Base-by-base conservation (phyloP, 2,329 filamentous ascomycete species). In the Apiospora koreana region DNA sequence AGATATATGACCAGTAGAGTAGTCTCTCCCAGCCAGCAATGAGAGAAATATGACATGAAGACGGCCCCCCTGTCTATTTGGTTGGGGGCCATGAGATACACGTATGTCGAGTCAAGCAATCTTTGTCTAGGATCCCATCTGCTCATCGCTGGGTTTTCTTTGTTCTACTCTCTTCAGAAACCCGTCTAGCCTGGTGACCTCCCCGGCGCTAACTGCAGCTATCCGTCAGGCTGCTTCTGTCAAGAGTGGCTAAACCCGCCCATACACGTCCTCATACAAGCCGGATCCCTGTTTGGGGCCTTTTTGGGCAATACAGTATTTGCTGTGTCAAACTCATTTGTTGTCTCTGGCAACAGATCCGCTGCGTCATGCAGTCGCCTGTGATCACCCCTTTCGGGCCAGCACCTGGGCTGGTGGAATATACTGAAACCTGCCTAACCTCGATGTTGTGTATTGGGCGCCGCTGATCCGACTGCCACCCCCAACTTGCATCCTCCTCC, bases 71-170 rank as follows among this genome's bases (percentile, higher is more conserved):
- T 71, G 72, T 71, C 70, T 73, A 71, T 73, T 71, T 72, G 70
- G 72, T 72, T 74, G 72, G 73, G 71, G 76, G 72, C 72, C 75
- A 78, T 75, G 75, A 38, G 77, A 75, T 82, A 84, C 84, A 86
- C 84, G 83, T 86, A 84, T 86, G 84, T 85, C 86, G 86, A 87
- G 86, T 88, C 85, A 83, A 83, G 81, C 78, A 81, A 82, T 80
- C 76, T 79, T 75, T 77, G 76, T 76, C 77, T 77, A 72, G 77
- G 76, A 77, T 79, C 76, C 77, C 76, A 76, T 79, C 76, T 77
- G 73, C 77, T 78, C 72, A 74, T 74, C 75, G 73, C 72, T 75
- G 74, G 75, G 72, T 72, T 80, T 81, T 83, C 84, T 86, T 86
- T 86, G 84, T 86, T 83, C 78, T 79, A 79, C 79, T 76, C 72